phyloP scores from a whole-genome alignment of 2,329 filamentous ascomycete genomes.

The Fusarium sp. region DNA sequence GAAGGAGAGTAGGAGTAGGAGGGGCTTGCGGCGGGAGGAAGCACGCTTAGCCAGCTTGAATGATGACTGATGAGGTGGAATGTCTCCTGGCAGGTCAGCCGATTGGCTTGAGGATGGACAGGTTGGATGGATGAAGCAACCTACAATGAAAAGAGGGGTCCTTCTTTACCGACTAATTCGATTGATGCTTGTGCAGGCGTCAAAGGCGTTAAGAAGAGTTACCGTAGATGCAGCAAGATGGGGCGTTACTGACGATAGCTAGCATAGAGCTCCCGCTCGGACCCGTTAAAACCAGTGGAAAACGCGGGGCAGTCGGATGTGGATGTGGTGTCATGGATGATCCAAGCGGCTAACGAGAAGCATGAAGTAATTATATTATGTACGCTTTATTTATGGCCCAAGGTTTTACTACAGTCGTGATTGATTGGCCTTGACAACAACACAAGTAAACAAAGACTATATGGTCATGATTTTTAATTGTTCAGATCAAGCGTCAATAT shows the following conservation, averaged over 20 bases:
- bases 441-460: background rate
- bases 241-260: constrained; percentile 22
- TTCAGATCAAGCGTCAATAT: background rate
- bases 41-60: constrained; percentile 50
- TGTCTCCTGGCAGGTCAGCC: constrained; percentile 32
- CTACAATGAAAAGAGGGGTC: constrained; percentile 42
- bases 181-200: constrained; percentile 29
- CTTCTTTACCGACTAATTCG: constrained; percentile 11
- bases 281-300: constrained; percentile 30
- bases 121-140: constrained; percentile 17
- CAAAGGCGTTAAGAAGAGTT: constrained; percentile 29
- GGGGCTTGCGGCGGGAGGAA: constrained; percentile 40
- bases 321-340: constrained; percentile 38
- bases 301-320: constrained; percentile 46
- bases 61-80: constrained; percentile 20
- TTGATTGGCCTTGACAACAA: background rate
- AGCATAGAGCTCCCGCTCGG: constrained; percentile 30
- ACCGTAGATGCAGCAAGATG: constrained; percentile 36
- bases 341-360: constrained; percentile 23
- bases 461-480: no score
- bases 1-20: constrained; percentile 60
- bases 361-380: constrained; percentile 6
- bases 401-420: background rate
- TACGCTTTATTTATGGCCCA: constrained; percentile 1
- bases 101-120: constrained; percentile 38